phyloP scores from a whole-genome alignment of 1,284 basidiomycete genomes.

The Ustilago xerochloae region DNA sequence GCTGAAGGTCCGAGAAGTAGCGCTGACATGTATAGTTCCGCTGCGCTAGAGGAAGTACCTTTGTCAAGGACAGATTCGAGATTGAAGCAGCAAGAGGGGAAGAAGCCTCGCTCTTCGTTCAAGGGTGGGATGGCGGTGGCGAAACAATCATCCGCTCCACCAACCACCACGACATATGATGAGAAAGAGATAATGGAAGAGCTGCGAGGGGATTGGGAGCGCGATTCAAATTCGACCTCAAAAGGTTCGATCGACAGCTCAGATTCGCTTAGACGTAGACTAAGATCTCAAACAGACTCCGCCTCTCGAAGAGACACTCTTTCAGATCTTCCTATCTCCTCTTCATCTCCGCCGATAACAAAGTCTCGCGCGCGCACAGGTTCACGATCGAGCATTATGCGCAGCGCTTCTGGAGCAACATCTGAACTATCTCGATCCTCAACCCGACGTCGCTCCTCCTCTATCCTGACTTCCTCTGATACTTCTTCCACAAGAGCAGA shows the following conservation, averaged over 20 bases:
- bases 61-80: conserved; percentile 5
- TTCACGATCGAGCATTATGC: conserved; percentile 34
- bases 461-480: background rate
- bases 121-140: conserved; percentile 6
- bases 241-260: conserved; percentile 12
- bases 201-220: conserved; percentile 10
- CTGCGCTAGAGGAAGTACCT: background rate
- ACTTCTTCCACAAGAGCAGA: background rate
- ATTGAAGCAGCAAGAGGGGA: background rate
- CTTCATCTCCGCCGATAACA: conserved; percentile 6
- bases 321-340: background rate
- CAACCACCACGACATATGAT: background rate
- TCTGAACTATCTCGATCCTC: conserved; percentile 5
- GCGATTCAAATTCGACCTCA: conserved; percentile 26
- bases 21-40: conserved; percentile 27
- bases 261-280: conserved; percentile 17
- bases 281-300: conserved; percentile 2
- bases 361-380: conserved; percentile 16
- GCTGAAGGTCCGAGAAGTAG: conserved; percentile 25
- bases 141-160: conserved; percentile 12
- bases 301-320: background rate
- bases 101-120: conserved; percentile 6
- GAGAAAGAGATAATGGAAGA: conserved; percentile 14
- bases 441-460: conserved; percentile 5
- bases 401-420: conserved; percentile 17